A percentile compares a stretch with the other conserved stretches of the same genome.
These are phyloP conservation scores for Rostrohypoxylon terebratum DNA, from an alignment of 495 filamentous ascomycete species.

Conservation along the genomic window DNA sequence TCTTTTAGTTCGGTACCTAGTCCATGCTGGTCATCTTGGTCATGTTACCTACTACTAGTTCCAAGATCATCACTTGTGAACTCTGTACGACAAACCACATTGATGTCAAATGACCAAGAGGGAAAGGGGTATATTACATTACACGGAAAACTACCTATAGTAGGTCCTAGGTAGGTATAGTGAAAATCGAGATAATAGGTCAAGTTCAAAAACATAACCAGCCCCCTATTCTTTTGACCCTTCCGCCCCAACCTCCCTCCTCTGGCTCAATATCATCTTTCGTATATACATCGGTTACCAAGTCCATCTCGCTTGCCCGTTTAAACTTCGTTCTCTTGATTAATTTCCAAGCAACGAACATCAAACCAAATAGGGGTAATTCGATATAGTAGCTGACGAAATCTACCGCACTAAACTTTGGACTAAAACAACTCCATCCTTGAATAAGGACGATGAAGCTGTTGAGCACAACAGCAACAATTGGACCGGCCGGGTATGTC, in stretches of 20 bases:
- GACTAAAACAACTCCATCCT: conserved; percentile 69
- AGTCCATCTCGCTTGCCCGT: conserved; percentile 64
- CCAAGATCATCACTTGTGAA: not conserved
- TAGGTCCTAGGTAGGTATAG: not conserved
- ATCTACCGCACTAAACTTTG: conserved; percentile 62
- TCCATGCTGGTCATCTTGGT: too few species aligned
- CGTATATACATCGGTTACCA: conserved; percentile 51
- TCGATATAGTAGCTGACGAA: conserved; percentile 69
- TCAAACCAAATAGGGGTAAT: conserved; percentile 64
- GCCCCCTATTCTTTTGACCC: conserved; percentile 32
- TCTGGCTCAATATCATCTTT: conserved; percentile 40
- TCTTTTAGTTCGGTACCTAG: too few species aligned
- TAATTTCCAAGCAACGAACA: conserved; percentile 68
- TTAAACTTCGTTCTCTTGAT: conserved; percentile 61
- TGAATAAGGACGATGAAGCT: conserved; percentile 68
- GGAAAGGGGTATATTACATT: not conserved
- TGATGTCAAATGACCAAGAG: not conserved
- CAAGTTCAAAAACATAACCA: conserved; percentile 39
- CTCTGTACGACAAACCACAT: not conserved
- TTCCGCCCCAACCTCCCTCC: conserved; percentile 27
- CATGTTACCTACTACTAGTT: too few species aligned
- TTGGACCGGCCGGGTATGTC: conserved; percentile 70
- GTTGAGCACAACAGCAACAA: conserved; percentile 64
- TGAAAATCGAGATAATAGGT: too few species aligned
- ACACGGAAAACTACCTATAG: not conserved